Base-by-base conservation (phyloP, 2,329 filamentous ascomycete genomes). In the Periconia macrospinosa region DNA sequence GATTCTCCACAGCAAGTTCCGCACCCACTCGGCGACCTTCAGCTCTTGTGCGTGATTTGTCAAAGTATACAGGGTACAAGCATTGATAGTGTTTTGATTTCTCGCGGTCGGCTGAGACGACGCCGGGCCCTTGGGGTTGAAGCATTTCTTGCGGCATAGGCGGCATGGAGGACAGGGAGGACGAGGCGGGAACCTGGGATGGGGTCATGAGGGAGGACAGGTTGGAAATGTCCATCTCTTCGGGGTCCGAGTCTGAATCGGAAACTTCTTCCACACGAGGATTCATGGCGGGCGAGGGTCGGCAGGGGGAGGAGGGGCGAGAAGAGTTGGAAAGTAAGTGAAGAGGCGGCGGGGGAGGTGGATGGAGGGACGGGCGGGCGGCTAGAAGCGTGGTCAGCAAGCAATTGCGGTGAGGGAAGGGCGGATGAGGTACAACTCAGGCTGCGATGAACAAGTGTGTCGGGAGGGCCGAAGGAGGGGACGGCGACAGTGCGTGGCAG, bases 51-150 rank as follows among this genome's bases (percentile, higher is more conserved):
- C 90, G 86, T 20, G 80, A 79, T 60, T 82, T 83, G 81, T 97
- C 93, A 69, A 99, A 99, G 82, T 99, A 99, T 55, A 97, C 79
- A 0, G 94, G 93, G 78, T 99, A 99, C 23, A 99, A 82, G 76
- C 91, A 93, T 75, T 94, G 89, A 79, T 87, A 96, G 75, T 86
- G 79, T 69, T 88, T 90, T 74, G 91, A 80, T 54, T 79, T 79
- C 57, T 85, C 81, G 54, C 78, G 79, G 62, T 79, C 69, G 23
- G 69, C 60, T 8, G 66, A 66, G 10, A 75, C 54, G 76, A 77
- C 62, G 74, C 76, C 41, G 62, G 71, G 57, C 65, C 71, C 66
- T 41, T 72, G 69, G 3, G 71, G 64, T 57, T 71, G 73, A 52
- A 66, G 67, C 65, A 71, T 63, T 48, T 71, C 68, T 17, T 59